Evolutionary conservation across 2,329 filamentous ascomycete genomes (phyloP), one percentile per base, ranked within the genome.

Genomic region (Ascochyta viciae-villosae): DNA sequence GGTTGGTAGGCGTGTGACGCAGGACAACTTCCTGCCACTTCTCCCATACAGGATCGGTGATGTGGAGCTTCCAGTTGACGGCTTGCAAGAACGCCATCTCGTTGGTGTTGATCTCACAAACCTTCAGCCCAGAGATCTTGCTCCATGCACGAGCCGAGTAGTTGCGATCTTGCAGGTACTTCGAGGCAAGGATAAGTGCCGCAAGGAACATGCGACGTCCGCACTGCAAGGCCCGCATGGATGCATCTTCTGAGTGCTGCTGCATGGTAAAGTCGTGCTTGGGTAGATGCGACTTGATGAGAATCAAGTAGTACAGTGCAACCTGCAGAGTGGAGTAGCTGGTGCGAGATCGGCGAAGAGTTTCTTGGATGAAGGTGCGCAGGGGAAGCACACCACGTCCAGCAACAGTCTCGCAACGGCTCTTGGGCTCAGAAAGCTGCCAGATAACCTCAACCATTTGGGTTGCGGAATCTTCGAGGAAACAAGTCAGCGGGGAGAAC

Each of bases 311-410:
- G 77, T 97, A 99, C 60, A 99, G 82, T 24, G 95, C 94, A 58
- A 99, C 95, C 78, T 98, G 95, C 50, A 99, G 82, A 27, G 95
- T 99, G 56, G 94, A 98, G 80, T 97, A 99, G 80, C 93, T 97
- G 39, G 95, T 96, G 70, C 94, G 89, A 58, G 95, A 99, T 68
- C 95, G 88, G 67, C 93, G 90, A 64, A 99, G 83, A 19, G 95
- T 98, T 82, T 98, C 95, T 78, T 98, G 93, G 69, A 99, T 98
- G 75, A 98, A 99, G 50, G 90, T 96, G 65, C 93, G 90, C 69
- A 99, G 83, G 57, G 94, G 93, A 64, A 99, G 81, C 58, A 97
- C 90, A 48, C 89, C 87, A 74, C 90, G 91, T 72, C 84, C 88
- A 62, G 80, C 79, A 58, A 76, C 72, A 54, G 85, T 81, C 72